Evolutionary conservation across 768 basidiomycete species (phyloP), one percentile per base, ranked within the genome.

Genomic region (Dendrothele bispora): DNA sequence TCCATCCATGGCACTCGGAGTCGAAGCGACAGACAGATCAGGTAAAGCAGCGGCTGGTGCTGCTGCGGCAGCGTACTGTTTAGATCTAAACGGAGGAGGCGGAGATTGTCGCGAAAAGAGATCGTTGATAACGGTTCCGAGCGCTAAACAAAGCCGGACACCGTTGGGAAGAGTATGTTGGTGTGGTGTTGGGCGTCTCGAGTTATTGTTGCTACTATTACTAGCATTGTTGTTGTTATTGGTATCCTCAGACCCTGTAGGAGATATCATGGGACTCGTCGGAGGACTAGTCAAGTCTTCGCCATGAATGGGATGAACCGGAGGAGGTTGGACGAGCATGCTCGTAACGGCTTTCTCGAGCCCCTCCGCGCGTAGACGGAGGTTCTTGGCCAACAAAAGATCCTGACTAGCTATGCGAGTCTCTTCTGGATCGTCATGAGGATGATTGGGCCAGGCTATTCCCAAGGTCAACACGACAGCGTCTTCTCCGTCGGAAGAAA

Each of bases 281-380:
- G 79, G 79, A 30, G 78, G 77, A 2, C 79, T 74, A 38, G 73
- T 61, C 11, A 70, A 53, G 50, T 80, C 83, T 22, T 82, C 82
- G 27, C 76, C 79, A 34, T 78, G 73, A 28, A 75, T 65, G 4
- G 80, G 78, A 32, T 80, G 80, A 11, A 82, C 65, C 1, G 80
- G 77, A 2, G 89, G 89, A 0, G 86, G 85, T 53, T 91, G 88
- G 46, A 83, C 82, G 12, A 92, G 79, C 88, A 92, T 91, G 37
- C 83, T 77, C 1, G 79, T 82, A 40, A 89, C 78, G 36, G 91
- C 88, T 58, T 89, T 91, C 63, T 92, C 91, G 17, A 92, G 74
- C 11, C 86, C 84, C 53, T 91, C 88, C 1, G 91, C 86, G 24
- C 87, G 82, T 24, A 88, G 70, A 46, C 86, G 74, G 27, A 91